Evolutionary conservation across 257 asterid species (phyloP).

Genomic region (Catharanthus roseus): DNA sequence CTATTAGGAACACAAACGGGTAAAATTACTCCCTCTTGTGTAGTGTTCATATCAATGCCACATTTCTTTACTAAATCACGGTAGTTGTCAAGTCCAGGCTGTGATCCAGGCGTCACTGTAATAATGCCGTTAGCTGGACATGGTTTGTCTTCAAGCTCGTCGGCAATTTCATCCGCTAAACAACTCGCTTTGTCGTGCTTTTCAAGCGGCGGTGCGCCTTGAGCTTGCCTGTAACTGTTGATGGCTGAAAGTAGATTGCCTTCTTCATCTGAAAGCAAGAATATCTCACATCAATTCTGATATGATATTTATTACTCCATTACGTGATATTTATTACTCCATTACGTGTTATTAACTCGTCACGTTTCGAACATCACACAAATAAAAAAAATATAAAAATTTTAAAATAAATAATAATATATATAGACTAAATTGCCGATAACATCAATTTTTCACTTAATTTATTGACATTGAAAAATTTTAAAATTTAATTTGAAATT

Average conservation of each 20-base stretch:
- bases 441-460: no score
- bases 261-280: conserved; percentile 43
- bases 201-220: conserved; percentile 26
- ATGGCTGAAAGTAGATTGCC: conserved; percentile 53
- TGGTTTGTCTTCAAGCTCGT: conserved; percentile 36
- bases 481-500: no score
- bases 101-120: conserved; percentile 11
- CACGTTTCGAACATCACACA: no score
- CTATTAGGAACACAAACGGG: conserved; percentile 76
- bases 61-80: conserved; percentile 45
- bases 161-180: conserved; percentile 52
- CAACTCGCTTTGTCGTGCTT: conserved; percentile 65
- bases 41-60: conserved; percentile 46
- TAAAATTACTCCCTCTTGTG: conserved; percentile 51
- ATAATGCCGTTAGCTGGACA: conserved; percentile 35
- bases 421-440: no score
- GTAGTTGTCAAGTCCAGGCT: conserved; percentile 33
- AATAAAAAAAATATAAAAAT: no score
- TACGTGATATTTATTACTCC: no score
- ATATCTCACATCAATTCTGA: no score
- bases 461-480: no score
- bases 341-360: no score
- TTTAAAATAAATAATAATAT: no score
- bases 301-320: no score
- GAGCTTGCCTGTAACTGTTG: conserved; percentile 64